These are phyloP conservation scores for Emericellopsis terricola DNA, from an alignment of 495 filamentous ascomycete species.

Conservation along the genomic window DNA sequence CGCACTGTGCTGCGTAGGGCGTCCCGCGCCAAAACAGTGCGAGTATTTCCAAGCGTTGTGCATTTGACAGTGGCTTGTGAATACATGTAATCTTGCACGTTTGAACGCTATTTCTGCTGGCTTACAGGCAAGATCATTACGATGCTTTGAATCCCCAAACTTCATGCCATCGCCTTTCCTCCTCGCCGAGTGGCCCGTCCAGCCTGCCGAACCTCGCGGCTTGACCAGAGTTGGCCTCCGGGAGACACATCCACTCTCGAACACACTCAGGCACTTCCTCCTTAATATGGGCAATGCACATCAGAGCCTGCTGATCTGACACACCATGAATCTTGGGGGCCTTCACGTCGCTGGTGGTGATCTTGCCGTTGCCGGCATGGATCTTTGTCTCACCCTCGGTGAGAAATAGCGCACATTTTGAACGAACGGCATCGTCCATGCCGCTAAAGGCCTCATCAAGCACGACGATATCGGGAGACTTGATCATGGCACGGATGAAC, in stretches of 20 bases:
- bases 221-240: conserved; percentile 36
- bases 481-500: conserved; percentile 69
- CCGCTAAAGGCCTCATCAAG: conserved; percentile 89
- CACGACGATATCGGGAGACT: conserved; percentile 72
- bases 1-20: too few relatives aligned
- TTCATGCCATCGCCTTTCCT: conserved; percentile 35
- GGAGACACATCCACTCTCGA: conserved; percentile 64
- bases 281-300: conserved; percentile 75
- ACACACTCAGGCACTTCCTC: conserved; percentile 77
- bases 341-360: conserved; percentile 23
- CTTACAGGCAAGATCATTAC: too few relatives aligned
- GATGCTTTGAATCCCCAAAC: conserved; percentile 35
- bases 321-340: conserved; percentile 33
- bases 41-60: too few relatives aligned
- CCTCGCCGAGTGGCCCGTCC: conserved; percentile 32
- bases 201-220: conserved; percentile 39
- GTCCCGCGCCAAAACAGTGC: too few relatives aligned
- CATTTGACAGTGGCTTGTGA: too few relatives aligned
- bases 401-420: conserved; percentile 70
- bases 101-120: too few relatives aligned
- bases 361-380: conserved; percentile 8
- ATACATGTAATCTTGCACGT: too few relatives aligned
- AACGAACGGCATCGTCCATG: conserved; percentile 63
- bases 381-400: conserved; percentile 34
- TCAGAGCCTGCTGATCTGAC: conserved; percentile 50